These are phyloP conservation scores for Cercospora nicotianae DNA, from an alignment of 2,329 filamentous ascomycete genomes.

Conservation along the genomic window DNA sequence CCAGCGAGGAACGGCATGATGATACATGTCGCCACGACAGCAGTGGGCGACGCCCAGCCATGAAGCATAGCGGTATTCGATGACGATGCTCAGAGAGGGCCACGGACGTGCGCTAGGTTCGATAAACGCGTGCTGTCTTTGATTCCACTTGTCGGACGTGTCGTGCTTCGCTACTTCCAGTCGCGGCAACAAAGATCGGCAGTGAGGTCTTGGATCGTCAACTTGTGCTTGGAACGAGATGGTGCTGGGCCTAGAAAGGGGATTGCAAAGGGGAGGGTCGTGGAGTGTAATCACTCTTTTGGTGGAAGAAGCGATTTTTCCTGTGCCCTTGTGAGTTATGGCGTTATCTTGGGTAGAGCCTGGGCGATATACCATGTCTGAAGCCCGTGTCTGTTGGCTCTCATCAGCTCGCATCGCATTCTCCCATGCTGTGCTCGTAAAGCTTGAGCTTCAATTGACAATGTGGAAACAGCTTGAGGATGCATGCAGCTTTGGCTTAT, in stretches of 20 bases:
- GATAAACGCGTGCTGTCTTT: not conserved
- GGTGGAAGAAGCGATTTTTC: not conserved
- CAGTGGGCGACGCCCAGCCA: constrained; percentile 16
- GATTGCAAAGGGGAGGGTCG: not conserved
- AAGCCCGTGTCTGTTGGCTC: not conserved
- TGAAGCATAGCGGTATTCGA: constrained; percentile 3
- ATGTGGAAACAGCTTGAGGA: not conserved
- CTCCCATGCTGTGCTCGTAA: not conserved
- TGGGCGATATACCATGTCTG: not conserved
- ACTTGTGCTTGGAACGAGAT: not conserved
- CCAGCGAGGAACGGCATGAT: constrained; percentile 22
- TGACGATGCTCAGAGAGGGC: not conserved
- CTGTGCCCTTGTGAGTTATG: not conserved
- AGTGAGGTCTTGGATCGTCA: not conserved
- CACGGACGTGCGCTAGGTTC: not conserved
- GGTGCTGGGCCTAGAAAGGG: not conserved
- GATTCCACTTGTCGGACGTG: not conserved
- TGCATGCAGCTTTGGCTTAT: not conserved
- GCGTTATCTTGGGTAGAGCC: not conserved
- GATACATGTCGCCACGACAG: constrained; percentile 9
- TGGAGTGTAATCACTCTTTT: not conserved
- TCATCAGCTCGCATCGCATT: not conserved
- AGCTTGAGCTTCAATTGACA: not conserved
- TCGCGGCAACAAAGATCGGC: not conserved
- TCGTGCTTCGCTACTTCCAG: not conserved